Evolutionary conservation across 1,139 yeast species (phyloP), one percentile per base, ranked within the genome.

Genomic region (Lodderomyces pseudojiufengensis): DNA sequence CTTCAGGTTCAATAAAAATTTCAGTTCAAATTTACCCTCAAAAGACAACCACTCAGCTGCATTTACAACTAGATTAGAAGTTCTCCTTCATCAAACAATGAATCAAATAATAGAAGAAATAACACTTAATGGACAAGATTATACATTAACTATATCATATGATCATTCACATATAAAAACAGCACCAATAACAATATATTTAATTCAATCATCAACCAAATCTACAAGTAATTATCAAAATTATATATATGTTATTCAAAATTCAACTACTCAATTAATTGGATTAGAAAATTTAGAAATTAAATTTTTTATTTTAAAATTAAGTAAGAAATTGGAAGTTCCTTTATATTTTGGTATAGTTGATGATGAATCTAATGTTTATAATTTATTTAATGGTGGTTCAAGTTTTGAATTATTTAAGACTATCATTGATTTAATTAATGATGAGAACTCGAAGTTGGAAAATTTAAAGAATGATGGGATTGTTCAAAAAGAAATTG

Each of bases 321-420:
- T 51, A 15, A 44, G 37, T 11, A 50, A 48, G 28, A 50, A 47
- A 36, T 44, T 38, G 16, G 24, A 42, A 3, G 37, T 39, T 9
- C 57, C 57, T 3, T 29, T 44, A 2, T 50, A 50, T 29, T 42
- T 50, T 30, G 45, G 43, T 27, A 33, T 51, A 2, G 48, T 41
- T 38, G 52, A 52, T 2, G 23, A 11, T 18, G 20, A 18, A 18
- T n/a, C n/a, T n/a, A n/a, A n/a, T n/a, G n/a, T n/a, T n/a, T n/a
- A n/a, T n/a, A 18, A 18, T 18, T 5, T 18, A 18, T 18, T 18
- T 5, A 18, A n/a, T n/a, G n/a, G n/a, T n/a, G n/a, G 20, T 18
- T 18, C 20, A 5, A 18, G 20, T 18, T 5, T 18, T 5, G 20
- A 18, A 18, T 18, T 18, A 7, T 18, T 18, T 18, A 18, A 18